Base-by-base conservation (phyloP, 2,329 filamentous ascomycete genomes). In the Exserohilum rostratum region DNA sequence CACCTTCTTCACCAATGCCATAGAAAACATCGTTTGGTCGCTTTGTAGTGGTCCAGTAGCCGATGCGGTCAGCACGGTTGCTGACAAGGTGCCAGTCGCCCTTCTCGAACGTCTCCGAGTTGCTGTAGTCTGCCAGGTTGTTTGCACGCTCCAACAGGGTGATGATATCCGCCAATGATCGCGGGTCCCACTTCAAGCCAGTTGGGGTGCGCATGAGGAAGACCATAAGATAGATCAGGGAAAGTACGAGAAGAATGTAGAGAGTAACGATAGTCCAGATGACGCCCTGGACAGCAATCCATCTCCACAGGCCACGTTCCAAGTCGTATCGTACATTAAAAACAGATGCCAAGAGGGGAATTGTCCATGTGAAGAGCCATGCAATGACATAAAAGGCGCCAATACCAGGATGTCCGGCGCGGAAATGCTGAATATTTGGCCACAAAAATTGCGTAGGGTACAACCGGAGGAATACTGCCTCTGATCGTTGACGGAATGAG, bases 141-240 rank as follows among this genome's bases (percentile, higher is more conserved):
- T 96, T 96, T 60, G 90, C 93, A 55, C 89, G 85, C 60, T 91
- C 88, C 22, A 96, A 82, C 10, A 97, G 80, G 1, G 88, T 85
- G 38, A 95, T 83, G 33, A 96, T 78, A 70, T 97, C 92, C 3
- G 90, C 93, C 6, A 97, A 79, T 20, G 88, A 93, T 40, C 88
- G 83, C 2, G 91, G 84, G 69, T 96, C 91, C 93, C 93, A 97
- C 68, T 89, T 83, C 58, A 96, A 79, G 0, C 92, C 92, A 0
- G 91, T 96, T 64, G 81, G 82, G 27, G 83, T 81, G 18, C 80
- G 76, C 49, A 83, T 78, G 77, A 93, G 90, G 59, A 85, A 88
- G n/a, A 85, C 60, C 58, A 88, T 77, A 3, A 93, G 71, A 1
- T 85, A 74, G 10, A 85, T 50, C 2, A 86, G 67, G 1, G 87